Evolutionary conservation across 2,329 filamentous ascomycete genomes (phyloP).

Genomic region (Cladosporium sp.): DNA sequence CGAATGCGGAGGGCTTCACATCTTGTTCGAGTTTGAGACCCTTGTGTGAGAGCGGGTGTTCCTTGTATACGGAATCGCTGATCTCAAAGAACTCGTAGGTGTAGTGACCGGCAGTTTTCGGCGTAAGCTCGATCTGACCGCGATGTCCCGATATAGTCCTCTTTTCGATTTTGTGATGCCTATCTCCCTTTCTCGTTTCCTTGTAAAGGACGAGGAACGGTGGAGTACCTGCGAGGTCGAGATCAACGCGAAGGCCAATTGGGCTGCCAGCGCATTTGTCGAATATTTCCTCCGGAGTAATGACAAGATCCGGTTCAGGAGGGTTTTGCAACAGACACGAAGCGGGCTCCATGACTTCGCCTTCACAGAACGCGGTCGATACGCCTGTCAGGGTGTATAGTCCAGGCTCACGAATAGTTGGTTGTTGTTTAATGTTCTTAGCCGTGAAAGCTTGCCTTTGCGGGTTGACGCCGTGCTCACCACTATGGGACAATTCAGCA

Average conservation of each 20-base stretch:
- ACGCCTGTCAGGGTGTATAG: constrained; percentile 84
- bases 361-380: constrained; percentile 76
- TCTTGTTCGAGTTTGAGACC: constrained; percentile 74
- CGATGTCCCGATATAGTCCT: constrained; percentile 67
- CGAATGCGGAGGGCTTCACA: constrained; percentile 89
- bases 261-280: constrained; percentile 96
- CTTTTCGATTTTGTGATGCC: constrained; percentile 51
- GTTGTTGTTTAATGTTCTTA: constrained; percentile 63
- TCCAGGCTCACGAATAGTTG: constrained; percentile 73
- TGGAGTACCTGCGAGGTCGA: constrained; percentile 89
- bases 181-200: constrained; percentile 62
- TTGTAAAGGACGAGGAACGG: constrained; percentile 85
- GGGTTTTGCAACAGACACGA: constrained; percentile 93
- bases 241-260: constrained; percentile 82
- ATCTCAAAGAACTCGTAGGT: constrained; percentile 82
- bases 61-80: constrained; percentile 77
- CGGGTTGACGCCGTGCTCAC: constrained; percentile 66
- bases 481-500: constrained; percentile 66
- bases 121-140: constrained; percentile 81
- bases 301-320: constrained; percentile 74
- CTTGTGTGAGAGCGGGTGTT: constrained; percentile 56
- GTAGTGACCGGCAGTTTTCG: constrained; percentile 79
- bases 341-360: constrained; percentile 88
- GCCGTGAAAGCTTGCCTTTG: constrained; percentile 60
- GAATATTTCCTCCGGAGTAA: constrained; percentile 78